Evolutionary conservation across 2,329 filamentous ascomycete species (phyloP).

Genomic region (Plectosphaerella sp.): DNA sequence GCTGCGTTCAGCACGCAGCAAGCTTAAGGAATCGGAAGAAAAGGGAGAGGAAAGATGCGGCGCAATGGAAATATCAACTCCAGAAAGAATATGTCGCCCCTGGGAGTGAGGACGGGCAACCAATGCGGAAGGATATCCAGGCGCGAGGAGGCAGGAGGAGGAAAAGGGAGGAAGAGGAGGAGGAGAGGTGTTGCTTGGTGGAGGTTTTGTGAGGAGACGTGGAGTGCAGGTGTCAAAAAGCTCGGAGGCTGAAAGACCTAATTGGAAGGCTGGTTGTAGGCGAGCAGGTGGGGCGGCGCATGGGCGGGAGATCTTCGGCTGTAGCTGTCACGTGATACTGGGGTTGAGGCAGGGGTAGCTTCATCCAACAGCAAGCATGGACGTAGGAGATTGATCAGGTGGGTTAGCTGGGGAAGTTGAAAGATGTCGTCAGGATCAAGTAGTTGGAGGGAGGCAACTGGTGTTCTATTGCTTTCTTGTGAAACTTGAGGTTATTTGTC

Average conservation of each 20-base stretch:
- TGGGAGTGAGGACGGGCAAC: background rate
- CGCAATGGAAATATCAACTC: background rate
- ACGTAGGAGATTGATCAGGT: too few species aligned
- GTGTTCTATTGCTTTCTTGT: too few species aligned
- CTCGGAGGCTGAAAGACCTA: background rate
- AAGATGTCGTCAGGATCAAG: too few species aligned
- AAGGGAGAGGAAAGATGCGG: background rate
- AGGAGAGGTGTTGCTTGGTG: background rate
- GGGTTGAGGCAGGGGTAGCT: too few species aligned
- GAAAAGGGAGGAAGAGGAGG: background rate
- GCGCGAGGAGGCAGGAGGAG: background rate
- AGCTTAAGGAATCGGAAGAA: slow-evolving; percentile 16
- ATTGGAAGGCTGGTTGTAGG: background rate
- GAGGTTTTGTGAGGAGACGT: background rate
- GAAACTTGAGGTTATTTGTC: too few species aligned
- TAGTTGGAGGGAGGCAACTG: too few species aligned
- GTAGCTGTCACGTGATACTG: too few species aligned
- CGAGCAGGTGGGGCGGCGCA: too few species aligned
- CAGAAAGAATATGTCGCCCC: background rate
- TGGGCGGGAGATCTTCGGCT: too few species aligned
- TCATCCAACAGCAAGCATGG: too few species aligned
- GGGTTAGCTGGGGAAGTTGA: too few species aligned
- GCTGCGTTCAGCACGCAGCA: slow-evolving; percentile 38
- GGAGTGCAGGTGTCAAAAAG: background rate
- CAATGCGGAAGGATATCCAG: background rate